These are phyloP conservation scores for Aegilops umbellulata DNA, from an alignment of 176 grass and related monocot genomes.

Conservation along the genomic window DNA sequence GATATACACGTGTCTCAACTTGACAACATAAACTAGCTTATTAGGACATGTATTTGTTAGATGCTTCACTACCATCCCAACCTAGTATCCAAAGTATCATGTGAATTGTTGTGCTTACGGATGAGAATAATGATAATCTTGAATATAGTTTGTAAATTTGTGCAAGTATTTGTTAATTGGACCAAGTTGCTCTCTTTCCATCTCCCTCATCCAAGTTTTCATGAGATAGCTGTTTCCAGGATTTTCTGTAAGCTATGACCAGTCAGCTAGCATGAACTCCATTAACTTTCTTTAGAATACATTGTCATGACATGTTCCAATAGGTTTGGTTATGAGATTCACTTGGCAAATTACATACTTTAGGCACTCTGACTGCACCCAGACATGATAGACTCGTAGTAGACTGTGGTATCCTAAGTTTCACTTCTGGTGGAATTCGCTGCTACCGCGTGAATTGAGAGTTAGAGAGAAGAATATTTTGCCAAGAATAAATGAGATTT, in stretches of 20 bases:
- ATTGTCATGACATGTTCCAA: background rate
- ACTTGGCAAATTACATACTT: background rate
- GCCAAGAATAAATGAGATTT: background rate
- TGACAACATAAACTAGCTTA: background rate
- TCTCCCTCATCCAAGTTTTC: background rate
- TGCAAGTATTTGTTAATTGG: background rate
- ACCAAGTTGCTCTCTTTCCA: conserved; percentile 4
- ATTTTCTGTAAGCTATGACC: background rate
- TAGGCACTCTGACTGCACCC: background rate
- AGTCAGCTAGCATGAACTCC: background rate
- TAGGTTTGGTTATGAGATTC: conserved; percentile 11
- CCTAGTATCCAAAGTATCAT: background rate
- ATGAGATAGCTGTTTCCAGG: background rate
- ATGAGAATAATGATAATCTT: conserved; percentile 15
- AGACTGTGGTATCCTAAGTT: background rate
- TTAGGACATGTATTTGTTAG: background rate
- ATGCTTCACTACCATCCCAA: background rate
- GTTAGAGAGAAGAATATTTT: background rate
- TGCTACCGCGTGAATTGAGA: background rate
- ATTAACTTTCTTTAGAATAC: conserved; percentile 4
- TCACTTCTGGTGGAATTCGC: background rate
- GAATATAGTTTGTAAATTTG: background rate
- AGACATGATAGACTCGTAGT: background rate
- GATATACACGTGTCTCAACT: background rate
- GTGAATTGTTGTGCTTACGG: background rate